Conservation (phyloP, 768 basidiomycete species). For the Pisolithus orientalis region DNA sequence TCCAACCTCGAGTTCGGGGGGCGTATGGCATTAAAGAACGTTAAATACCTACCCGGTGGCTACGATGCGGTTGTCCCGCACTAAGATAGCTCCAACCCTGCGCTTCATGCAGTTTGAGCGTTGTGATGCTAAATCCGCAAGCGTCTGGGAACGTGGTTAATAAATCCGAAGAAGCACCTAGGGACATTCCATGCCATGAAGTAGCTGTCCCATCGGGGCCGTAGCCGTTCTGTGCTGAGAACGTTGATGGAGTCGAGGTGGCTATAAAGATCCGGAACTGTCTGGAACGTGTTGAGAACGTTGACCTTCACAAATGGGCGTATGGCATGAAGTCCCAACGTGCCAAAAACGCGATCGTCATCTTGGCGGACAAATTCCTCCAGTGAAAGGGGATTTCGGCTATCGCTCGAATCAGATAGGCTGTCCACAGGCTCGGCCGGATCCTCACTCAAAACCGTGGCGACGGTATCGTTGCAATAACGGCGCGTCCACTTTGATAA, state of each 20-base stretch:
- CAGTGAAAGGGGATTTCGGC: slow-evolving; percentile 35
- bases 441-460: slow-evolving; percentile 38
- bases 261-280: slow-evolving; percentile 44
- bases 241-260: slow-evolving; percentile 69
- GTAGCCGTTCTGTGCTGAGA: slow-evolving; percentile 62
- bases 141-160: slow-evolving; percentile 44
- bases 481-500: slow-evolving; percentile 81
- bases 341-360: slow-evolving; percentile 65
- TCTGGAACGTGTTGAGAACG: slow-evolving; percentile 58
- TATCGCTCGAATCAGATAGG: slow-evolving; percentile 10
- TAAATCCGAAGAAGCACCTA: neutral
- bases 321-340: slow-evolving; percentile 15
- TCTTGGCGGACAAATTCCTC: slow-evolving; percentile 71
- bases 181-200: slow-evolving; percentile 69
- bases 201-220: slow-evolving; percentile 93
- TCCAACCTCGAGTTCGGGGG: slow-evolving; percentile 22
- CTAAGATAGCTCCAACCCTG: slow-evolving; percentile 90
- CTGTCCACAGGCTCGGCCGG: neutral
- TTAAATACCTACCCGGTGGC: slow-evolving; percentile 58
- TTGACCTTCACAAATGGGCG: slow-evolving; percentile 52
- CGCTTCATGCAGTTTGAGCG: slow-evolving; percentile 97
- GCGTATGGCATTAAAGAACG: neutral
- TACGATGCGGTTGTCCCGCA: slow-evolving; percentile 73
- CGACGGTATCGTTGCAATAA: slow-evolving; percentile 62
- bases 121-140: slow-evolving; percentile 84